A percentile compares a stretch with the other conserved stretches of the same genome.
Conservation (phyloP, 2,329 filamentous ascomycete genomes). For the Metarhizium rileyi region DNA sequence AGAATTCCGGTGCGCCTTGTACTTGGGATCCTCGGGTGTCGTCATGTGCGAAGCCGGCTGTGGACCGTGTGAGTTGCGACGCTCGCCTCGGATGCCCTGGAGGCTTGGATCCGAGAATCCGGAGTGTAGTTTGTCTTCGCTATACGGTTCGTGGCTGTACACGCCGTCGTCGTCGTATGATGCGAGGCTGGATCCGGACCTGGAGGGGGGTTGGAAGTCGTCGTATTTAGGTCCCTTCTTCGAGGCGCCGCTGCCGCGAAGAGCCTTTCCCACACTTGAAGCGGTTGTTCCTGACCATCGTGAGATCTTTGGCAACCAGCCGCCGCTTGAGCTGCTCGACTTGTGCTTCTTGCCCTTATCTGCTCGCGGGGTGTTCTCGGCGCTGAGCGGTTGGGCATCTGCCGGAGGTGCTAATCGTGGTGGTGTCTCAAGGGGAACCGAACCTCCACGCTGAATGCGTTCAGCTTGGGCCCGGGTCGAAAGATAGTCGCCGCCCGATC, state of each 20-base stretch:
- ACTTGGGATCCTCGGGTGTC: conserved; percentile 61
- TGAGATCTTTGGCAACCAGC: conserved; percentile 83
- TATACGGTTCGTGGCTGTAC: conserved; percentile 43
- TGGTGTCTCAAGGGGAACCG: conserved; percentile 47
- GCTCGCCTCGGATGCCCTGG: conserved; percentile 8
- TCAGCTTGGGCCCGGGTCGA: conserved; percentile 49
- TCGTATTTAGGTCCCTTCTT: conserved; percentile 51
- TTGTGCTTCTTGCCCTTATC: conserved; percentile 83
- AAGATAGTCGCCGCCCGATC: conserved; percentile 36
- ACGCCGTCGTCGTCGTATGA: conserved; percentile 50
- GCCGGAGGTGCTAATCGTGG: conserved; percentile 40
- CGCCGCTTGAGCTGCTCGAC: conserved; percentile 65
- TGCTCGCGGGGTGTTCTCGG: conserved; percentile 66
- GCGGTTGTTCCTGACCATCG: conserved; percentile 96
- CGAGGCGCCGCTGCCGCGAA: conserved; percentile 53
- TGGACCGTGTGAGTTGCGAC: conserved; percentile 13
- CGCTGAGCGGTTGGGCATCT: conserved; percentile 42
- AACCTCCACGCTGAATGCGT: conserved; percentile 36
- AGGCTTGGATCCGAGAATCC: conserved; percentile 47
- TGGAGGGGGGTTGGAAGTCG: conserved; percentile 51
- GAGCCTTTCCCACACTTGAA: conserved; percentile 72
- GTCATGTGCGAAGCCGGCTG: conserved; percentile 46
- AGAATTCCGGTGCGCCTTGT: conserved; percentile 72
- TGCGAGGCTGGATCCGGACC: conserved; percentile 66
- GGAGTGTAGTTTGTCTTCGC: conserved; percentile 50